Evolutionary conservation across 352 stramenopile genomes (phyloP), one percentile per base, ranked within the genome.

Genomic region (Phytophthora niederhauseri): DNA sequence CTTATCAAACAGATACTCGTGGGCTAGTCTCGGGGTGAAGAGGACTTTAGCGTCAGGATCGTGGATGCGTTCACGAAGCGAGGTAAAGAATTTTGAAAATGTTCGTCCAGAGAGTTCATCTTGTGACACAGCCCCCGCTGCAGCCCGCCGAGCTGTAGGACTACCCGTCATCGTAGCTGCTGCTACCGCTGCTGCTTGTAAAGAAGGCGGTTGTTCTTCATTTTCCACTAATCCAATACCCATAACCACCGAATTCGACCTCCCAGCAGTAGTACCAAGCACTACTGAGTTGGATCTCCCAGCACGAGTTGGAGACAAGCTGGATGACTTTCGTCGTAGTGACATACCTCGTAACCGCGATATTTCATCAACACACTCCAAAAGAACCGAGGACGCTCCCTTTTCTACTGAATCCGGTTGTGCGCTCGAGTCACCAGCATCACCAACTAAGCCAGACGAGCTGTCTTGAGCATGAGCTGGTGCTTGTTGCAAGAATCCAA

Each of bases 401-500:
- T 17, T 51, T 51, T 50, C 5, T 3, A n/a, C 4, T 59, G 51
- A 26, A 41, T 56, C 45, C 26, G 26, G 49, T 28, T 58, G 38
- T 11, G 20, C 11, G 4, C 17, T 9, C 4, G 55, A 52, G 36
- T 31, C 60, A 5, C 41, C 2, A 0, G 19, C 20, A 19, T 66
- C 38, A 57, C 31, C 57, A 41, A 19, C 8, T 17, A 48, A 11
- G 22, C 54, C 24, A 12, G 6, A 30, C 2, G 51, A 14, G 15
- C 14, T 28, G 22, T n/a, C 26, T 17, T 46, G 36, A 38, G 24
- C 1, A 53, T 46, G 22, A 48, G 19, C 6, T 38, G 55, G 46
- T 14, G 31, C 45, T 9, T 87, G 73, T 67, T 93, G 85, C 38
- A 91, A 63, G 38, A 87, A 93, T 0, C 85, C 85, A 36, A 90